Evolutionary conservation across 2,329 filamentous ascomycete genomes (phyloP), one percentile per base, ranked within the genome.

Genomic region (Ceratocystis alfenasii): DNA sequence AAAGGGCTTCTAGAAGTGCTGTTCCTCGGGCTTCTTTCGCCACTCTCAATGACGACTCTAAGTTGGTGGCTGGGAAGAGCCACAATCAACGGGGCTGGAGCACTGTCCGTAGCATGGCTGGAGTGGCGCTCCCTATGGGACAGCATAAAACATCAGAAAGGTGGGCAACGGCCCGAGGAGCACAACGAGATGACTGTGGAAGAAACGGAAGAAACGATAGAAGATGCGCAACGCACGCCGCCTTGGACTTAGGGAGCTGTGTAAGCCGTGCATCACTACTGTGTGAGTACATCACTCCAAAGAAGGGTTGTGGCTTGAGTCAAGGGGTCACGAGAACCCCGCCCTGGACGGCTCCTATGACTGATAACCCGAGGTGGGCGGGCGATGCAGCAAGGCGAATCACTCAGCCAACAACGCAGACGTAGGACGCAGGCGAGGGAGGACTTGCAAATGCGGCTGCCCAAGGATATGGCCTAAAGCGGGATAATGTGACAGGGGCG

Each of bases 11-110:
- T 55, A 55, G 50, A 55, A 55, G 50, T 55, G 50, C 8, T 25
- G 20, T 55, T 22, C 50, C 12, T 15, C 5, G 20, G 50, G 50
- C 50, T 55, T 55, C 50, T 55, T 28, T 55, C 50, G 50, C 50
- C 50, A 28, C 50, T 25, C n/a, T 12, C 10, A n/a, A 12, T 20
- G 48, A 53, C 48, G 48, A 20, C 22, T 12, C n/a, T 8, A 12
- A 8, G 48, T 22, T 59, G 55, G 55, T 59, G 55, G 55, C 55
- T 59, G 55, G 55, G 55, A 41, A 41, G 36, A 59, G 28, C 20
- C 55, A 17, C 55, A 59, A 59, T 59, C 36, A 10, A n/a, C 55
- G 55, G 25, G 55, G 55, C 55, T 59, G 55, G 55, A 33, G 55
- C 25, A 33, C 30, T 33, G 55, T 33, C 55, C 17, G 30, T 28